Evolutionary conservation across 495 filamentous ascomycete species (phyloP), one percentile per base, ranked within the genome.

Genomic region (Talaromyces adpressus): DNA sequence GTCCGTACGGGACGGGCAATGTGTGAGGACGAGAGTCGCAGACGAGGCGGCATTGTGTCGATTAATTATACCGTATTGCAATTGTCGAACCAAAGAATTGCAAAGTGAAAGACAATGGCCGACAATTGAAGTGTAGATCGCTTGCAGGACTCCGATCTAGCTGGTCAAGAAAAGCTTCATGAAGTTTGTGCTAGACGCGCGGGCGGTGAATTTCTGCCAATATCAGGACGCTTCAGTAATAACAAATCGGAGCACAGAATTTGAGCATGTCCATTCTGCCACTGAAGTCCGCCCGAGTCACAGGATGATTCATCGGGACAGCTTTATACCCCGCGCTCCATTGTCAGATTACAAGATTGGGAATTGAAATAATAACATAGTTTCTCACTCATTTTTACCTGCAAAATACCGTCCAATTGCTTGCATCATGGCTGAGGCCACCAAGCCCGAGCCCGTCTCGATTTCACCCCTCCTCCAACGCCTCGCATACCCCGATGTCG

Each of bases 381-480:
- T 29, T 25, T 2, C 18, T 32, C 18, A 12, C 56, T 20, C 9
- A 34, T 9, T 36, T 36, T 36, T 36, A 25, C 14, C 1, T 16
- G 14, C 6, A 5, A 16, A 1, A 27, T 23, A 3, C 22, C 14
- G 16, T 8, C 49, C 12, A 9, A 51, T 12, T 52, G 14, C 16
- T 14, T 16, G 8, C 41, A 62, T 20, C 14, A 62, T 62, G 60
- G 60, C 68, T 14, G 61, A 65, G 6, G 61, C 68, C 54, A 53
- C 71, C 45, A 75, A 73, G 56, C 72, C 73, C 12, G 72, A 75
- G 63, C 62, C 70, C n/a, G 73, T 91, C 68, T 90, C 91, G 57
- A 92, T 98, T 68, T 87, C 89, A 6, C 86, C 90, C 16, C 83
- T 98, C 16, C 86, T 98, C 59, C 86, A 90, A 64, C 82, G 86